phyloP scores from a whole-genome alignment of 129 eudicot genomes.

The Tagetes erecta region DNA sequence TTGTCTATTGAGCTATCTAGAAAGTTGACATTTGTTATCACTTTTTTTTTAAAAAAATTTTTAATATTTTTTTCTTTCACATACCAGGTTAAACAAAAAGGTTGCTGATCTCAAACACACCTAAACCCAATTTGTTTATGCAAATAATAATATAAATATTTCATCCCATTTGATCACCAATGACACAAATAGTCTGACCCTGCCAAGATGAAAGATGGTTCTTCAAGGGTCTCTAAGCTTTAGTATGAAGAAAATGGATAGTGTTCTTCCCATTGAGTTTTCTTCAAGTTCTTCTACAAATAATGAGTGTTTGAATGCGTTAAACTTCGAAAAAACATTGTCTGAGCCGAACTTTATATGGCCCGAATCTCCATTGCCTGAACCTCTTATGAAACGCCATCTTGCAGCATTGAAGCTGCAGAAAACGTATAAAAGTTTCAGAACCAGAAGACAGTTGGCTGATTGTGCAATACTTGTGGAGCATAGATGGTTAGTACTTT shows the following conservation, averaged over 20 bases:
- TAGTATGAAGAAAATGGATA: conserved; percentile 49
- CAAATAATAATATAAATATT: conserved; percentile 34
- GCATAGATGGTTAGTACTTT: conserved; percentile 67
- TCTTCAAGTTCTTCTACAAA: conserved; percentile 32
- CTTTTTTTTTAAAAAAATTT: neutral
- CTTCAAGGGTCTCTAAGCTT: conserved; percentile 55
- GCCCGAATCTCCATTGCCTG: conserved; percentile 31
- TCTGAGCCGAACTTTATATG: neutral
- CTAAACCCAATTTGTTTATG: conserved; percentile 27
- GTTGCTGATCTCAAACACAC: conserved; percentile 29
- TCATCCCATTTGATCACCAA: conserved; percentile 39
- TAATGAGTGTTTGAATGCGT: conserved; percentile 24
- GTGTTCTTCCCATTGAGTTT: conserved; percentile 26
- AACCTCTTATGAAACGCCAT: conserved; percentile 33
- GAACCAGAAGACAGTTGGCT: conserved; percentile 78
- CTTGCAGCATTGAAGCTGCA: conserved; percentile 75
- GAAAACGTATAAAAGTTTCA: conserved; percentile 80
- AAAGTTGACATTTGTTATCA: conserved; percentile 26
- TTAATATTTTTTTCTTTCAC: conserved; percentile 18
- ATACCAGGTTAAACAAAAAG: conserved; percentile 32
- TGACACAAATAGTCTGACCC: conserved; percentile 37
- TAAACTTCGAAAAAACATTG: conserved; percentile 15
- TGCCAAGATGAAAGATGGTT: conserved; percentile 45
- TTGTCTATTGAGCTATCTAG: neutral
- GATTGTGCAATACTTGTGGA: conserved; percentile 85